phyloP scores from a whole-genome alignment of 257 asterid species.

The Fraxinus americana region DNA sequence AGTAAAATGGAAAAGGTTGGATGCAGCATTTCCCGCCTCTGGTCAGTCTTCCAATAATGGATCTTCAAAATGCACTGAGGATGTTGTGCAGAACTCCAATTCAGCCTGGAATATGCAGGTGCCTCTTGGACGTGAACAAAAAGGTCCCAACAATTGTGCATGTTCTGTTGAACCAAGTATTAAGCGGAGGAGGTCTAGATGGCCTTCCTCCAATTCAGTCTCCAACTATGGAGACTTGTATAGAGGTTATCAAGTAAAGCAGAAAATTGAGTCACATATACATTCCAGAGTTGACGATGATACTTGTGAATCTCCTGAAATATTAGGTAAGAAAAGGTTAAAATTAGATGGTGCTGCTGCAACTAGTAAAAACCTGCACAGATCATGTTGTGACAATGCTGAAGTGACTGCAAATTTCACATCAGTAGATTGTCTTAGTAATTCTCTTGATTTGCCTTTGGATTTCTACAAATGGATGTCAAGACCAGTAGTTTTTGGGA shows the following conservation, averaged over 20 bases:
- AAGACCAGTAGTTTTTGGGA: conserved; percentile 54
- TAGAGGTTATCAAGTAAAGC: conserved; percentile 30
- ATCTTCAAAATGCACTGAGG: conserved; percentile 28
- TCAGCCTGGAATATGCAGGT: conserved; percentile 28
- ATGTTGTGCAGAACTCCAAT: conserved; percentile 29
- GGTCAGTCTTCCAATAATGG: conserved; percentile 31
- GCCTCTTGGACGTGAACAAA: conserved; percentile 31
- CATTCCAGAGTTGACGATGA: conserved; percentile 24
- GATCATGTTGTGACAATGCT: conserved; percentile 24
- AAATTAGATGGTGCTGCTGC: conserved; percentile 31
- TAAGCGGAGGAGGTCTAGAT: conserved; percentile 29
- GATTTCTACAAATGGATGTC: conserved; percentile 29
- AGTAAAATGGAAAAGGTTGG: conserved; percentile 46
- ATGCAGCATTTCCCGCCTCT: conserved; percentile 35
- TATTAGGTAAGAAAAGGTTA: conserved; percentile 38
- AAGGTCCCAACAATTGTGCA: conserved; percentile 32
- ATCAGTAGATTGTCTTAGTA: conserved; percentile 28
- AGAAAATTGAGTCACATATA: conserved; percentile 29
- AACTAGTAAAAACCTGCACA: conserved; percentile 28
- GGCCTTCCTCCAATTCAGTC: conserved; percentile 27
- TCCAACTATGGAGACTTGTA: conserved; percentile 25
- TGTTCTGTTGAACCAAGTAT: conserved; percentile 32
- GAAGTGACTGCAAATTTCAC: conserved; percentile 33
- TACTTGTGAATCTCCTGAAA: conserved; percentile 30
- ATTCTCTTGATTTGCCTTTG: conserved; percentile 25